Percentiles rank a stretch among this genome's conserved stretches.
phyloP scores from a whole-genome alignment of 2,329 filamentous ascomycete species.

The Gliomastix tumulicola region DNA sequence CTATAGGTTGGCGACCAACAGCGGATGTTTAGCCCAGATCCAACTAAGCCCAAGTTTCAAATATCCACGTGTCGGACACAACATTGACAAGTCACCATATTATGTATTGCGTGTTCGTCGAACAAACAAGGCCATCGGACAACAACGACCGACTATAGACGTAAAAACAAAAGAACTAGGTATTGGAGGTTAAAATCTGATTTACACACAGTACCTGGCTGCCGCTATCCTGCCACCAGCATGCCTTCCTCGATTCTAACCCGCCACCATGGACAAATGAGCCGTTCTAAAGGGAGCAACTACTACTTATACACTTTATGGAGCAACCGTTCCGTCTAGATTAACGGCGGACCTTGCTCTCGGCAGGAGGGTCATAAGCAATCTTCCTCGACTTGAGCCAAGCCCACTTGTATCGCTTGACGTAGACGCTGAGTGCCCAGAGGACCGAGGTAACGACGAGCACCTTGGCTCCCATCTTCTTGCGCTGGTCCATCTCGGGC shows the following conservation, averaged over 20 bases:
- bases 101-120: too few species aligned
- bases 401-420: conserved; percentile 99
- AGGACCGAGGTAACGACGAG: conserved; percentile 72
- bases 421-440: conserved; percentile 86
- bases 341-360: conserved; percentile 42
- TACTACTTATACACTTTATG: conserved; percentile 34
- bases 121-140: too few species aligned
- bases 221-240: conserved; percentile 18
- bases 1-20: too few species aligned
- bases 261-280: conserved; percentile 34
- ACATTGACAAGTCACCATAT: too few species aligned
- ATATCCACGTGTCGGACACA: too few species aligned
- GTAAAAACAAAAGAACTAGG: conserved; percentile 8
- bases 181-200: conserved; percentile 39
- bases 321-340: conserved; percentile 15
- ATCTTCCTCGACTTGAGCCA: conserved; percentile 94
- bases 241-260: conserved; percentile 13
- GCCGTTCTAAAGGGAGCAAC: conserved; percentile 31
- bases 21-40: too few species aligned
- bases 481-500: conserved; percentile 98
- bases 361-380: conserved; percentile 71
- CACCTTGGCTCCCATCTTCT: conserved; percentile 99
- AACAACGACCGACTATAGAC: too few species aligned
- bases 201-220: conserved; percentile 41
- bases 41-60: too few species aligned